Evolutionary conservation across 768 basidiomycete species (phyloP).

Genomic region (Tephrocybe sp.): DNA sequence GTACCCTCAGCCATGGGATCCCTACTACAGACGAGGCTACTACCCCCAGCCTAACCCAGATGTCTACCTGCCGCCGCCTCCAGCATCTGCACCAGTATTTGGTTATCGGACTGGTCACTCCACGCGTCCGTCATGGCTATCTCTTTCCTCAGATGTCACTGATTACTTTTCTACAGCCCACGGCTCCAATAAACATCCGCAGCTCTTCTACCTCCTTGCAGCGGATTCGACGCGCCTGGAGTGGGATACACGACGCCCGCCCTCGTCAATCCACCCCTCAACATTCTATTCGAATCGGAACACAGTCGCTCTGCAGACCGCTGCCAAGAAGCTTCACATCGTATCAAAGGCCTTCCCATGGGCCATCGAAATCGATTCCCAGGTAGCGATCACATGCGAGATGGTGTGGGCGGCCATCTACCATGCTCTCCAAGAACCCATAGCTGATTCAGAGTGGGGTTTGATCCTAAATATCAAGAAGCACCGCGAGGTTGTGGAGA

Average conservation of each 20-base stretch:
- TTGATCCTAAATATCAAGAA: constrained; percentile 45
- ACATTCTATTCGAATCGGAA: constrained; percentile 10
- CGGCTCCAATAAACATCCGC: constrained; percentile 18
- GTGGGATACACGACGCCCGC: constrained; percentile 5
- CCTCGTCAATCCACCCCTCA: constrained; percentile 7
- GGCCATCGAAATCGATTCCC: constrained; percentile 53
- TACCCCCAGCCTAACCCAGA: constrained; percentile 11
- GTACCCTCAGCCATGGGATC: constrained; percentile 9
- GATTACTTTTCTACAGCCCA: not conserved
- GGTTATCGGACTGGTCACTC: constrained; percentile 1
- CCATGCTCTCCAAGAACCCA: constrained; percentile 46
- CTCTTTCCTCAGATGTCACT: not conserved
- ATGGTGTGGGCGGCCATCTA: constrained; percentile 57
- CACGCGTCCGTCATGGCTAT: constrained; percentile 2
- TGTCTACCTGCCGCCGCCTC: constrained; percentile 9
- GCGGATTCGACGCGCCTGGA: constrained; percentile 13
- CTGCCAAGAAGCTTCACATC: constrained; percentile 46
- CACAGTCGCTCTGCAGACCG: constrained; percentile 35
- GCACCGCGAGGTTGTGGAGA: constrained; percentile 43
- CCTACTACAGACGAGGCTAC: constrained; percentile 1
- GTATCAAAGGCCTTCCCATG: constrained; percentile 67
- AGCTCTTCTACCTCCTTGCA: constrained; percentile 13
- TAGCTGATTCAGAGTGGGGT: constrained; percentile 72
- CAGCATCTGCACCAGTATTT: constrained; percentile 1
- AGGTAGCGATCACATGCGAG: constrained; percentile 44